Percentiles rank a stretch among this genome's conserved stretches.
Conservation (phyloP, 441 rosid species). For the Mallotus japonicus region DNA sequence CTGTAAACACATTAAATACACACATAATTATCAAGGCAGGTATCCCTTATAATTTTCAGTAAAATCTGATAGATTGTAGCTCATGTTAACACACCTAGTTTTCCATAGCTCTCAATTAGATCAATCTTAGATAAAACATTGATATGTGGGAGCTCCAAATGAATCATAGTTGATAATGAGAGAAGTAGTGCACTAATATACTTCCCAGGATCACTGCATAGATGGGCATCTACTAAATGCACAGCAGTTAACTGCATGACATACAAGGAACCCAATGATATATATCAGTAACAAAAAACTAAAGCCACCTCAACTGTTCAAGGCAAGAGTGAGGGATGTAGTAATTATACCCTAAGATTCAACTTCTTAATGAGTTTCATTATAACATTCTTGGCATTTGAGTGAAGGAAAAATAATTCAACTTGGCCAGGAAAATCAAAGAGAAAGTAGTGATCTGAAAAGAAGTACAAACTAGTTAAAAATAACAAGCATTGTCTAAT, state of each 20-base stretch:
- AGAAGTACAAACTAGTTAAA: conserved; percentile 16
- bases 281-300: conserved; percentile 17
- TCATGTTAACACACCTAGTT: conserved; percentile 45
- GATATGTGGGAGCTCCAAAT: conserved; percentile 86
- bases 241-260: conserved; percentile 73
- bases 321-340: not conserved
- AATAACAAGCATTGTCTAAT: not conserved
- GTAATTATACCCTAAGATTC: conserved; percentile 66
- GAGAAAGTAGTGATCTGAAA: conserved; percentile 90
- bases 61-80: not conserved
- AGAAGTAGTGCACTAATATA: conserved; percentile 79
- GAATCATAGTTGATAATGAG: conserved; percentile 84
- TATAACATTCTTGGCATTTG: conserved; percentile 71
- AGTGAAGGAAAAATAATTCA: conserved; percentile 80
- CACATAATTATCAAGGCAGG: conserved; percentile 9
- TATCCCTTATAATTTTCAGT: not conserved
- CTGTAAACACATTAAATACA: conserved; percentile 43
- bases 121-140: conserved; percentile 93
- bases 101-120: conserved; percentile 83
- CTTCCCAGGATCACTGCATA: conserved; percentile 81
- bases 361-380: conserved; percentile 70
- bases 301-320: conserved; percentile 1
- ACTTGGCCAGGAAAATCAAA: conserved; percentile 98
- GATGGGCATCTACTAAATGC: conserved; percentile 84
- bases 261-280: conserved; percentile 22